These are phyloP conservation scores for Eimeria tenella DNA, from an alignment of 169 alveolate species.

Conservation along the genomic window DNA sequence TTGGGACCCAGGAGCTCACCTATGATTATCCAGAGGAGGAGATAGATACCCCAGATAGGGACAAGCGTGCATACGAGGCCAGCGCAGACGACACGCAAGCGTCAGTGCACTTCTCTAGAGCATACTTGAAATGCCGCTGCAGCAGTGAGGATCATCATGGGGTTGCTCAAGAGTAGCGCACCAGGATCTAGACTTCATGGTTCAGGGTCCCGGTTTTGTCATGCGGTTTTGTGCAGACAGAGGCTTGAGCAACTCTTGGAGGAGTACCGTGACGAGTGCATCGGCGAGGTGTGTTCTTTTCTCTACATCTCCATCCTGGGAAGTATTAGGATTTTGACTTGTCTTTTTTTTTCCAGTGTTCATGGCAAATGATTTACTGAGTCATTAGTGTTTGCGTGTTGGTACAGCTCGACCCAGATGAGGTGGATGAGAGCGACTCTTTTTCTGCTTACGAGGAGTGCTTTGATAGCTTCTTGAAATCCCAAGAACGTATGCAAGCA, in stretches of 20 bases:
- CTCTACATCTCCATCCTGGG: too few species aligned
- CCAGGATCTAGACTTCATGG: too few species aligned
- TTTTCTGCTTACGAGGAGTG: slow-evolving; percentile 42
- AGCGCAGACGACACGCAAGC: neutral
- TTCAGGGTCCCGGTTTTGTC: too few species aligned
- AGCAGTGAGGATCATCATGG: too few species aligned
- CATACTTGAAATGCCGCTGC: neutral
- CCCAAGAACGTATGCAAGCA: neutral
- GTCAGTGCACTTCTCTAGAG: neutral
- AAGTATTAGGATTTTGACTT: too few species aligned
- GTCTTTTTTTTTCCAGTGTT: too few species aligned
- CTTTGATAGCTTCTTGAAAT: neutral
- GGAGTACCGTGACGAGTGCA: neutral
- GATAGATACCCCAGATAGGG: neutral
- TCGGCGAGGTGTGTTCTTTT: neutral
- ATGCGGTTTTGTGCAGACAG: neutral
- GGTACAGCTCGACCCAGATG: slow-evolving; percentile 28
- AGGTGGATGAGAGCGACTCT: slow-evolving; percentile 18
- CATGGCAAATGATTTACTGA: too few species aligned
- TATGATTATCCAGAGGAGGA: neutral
- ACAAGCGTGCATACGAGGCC: neutral
- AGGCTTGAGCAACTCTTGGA: neutral
- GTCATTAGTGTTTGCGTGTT: neutral
- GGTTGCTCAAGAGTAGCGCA: too few species aligned
- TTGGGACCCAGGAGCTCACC: too few species aligned